Evolutionary conservation across 208 protist genomes (phyloP).

Genomic region (Endotrypanum monterogeii): DNA sequence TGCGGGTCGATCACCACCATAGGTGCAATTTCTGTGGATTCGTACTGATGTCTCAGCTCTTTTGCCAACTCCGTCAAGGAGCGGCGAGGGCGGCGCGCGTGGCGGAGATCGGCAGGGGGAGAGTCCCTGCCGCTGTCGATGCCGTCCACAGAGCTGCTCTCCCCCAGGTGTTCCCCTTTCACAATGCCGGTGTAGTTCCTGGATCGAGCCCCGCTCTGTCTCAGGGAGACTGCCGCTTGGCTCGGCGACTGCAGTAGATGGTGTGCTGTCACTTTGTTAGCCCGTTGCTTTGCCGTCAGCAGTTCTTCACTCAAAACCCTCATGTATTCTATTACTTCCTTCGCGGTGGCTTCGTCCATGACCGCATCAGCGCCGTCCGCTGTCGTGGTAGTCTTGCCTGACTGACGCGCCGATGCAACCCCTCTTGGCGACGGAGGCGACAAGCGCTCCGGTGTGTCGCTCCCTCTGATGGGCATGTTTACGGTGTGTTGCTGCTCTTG

Average conservation of each 20-base stretch:
- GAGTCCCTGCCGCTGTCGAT: background rate
- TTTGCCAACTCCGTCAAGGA: slow-evolving; percentile 20
- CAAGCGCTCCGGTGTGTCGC: background rate
- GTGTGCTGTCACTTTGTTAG: background rate
- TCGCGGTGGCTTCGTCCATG: slow-evolving; percentile 38
- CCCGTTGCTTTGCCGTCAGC: slow-evolving; percentile 22
- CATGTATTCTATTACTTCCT: slow-evolving; percentile 66
- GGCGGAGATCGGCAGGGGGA: background rate
- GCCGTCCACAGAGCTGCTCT: background rate
- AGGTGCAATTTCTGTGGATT: slow-evolving; percentile 5
- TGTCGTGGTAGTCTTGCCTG: background rate
- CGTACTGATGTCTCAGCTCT: slow-evolving; percentile 30
- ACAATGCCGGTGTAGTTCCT: background rate
- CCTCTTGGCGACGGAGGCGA: slow-evolving; percentile 1
- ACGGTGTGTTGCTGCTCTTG: slow-evolving; percentile 1
- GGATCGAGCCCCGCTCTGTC: background rate
- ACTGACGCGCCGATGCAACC: background rate
- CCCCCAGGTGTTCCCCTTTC: background rate
- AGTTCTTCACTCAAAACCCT: slow-evolving; percentile 66
- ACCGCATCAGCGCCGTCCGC: background rate
- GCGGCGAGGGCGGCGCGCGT: background rate
- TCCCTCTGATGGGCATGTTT: background rate
- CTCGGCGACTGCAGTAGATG: slow-evolving; percentile 8
- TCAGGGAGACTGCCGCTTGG: background rate
- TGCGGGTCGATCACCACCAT: slow-evolving; percentile 32